Percentiles rank a stretch among this genome's conserved stretches.
Evolutionary conservation across 805 yeast genomes (phyloP).

Genomic region (Zygosaccharomyces rouxii): DNA sequence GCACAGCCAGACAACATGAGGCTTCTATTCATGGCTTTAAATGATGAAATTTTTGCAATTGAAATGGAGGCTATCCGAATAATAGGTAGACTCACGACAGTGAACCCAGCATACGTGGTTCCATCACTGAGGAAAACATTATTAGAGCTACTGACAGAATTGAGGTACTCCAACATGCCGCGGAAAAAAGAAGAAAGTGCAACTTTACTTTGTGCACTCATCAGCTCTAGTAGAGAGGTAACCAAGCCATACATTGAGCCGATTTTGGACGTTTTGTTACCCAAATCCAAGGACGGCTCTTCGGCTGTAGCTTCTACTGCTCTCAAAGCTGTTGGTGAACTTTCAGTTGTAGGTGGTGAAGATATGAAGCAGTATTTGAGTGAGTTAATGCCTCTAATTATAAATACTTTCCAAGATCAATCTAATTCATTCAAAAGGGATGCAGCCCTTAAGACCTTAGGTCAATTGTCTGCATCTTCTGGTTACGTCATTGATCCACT

Average conservation of each 20-base stretch:
- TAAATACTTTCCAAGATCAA: slow-evolving; percentile 89
- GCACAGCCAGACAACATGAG: slow-evolving; percentile 92
- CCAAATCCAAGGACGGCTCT: slow-evolving; percentile 65
- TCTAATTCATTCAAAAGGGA: slow-evolving; percentile 83
- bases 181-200: slow-evolving; percentile 86
- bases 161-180: slow-evolving; percentile 75
- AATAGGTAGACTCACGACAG: slow-evolving; percentile 76
- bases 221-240: slow-evolving; percentile 73
- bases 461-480: slow-evolving; percentile 83
- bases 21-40: slow-evolving; percentile 77
- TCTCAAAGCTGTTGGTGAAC: slow-evolving; percentile 81
- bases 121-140: slow-evolving; percentile 86
- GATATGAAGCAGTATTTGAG: slow-evolving; percentile 68
- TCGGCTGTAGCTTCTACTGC: slow-evolving; percentile 85
- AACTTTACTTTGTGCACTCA: slow-evolving; percentile 62
- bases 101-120: slow-evolving; percentile 93
- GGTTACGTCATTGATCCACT: slow-evolving; percentile 95
- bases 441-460: slow-evolving; percentile 82
- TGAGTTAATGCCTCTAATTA: slow-evolving; percentile 77
- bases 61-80: slow-evolving; percentile 72
- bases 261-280: slow-evolving; percentile 76
- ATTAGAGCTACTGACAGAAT: slow-evolving; percentile 76
- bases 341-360: slow-evolving; percentile 84
- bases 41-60: slow-evolving; percentile 84
- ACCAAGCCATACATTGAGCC: slow-evolving; percentile 89